Evolutionary conservation across 192 early-diverging fungal species (phyloP), one percentile per base, ranked within the genome.

Genomic region (Podila verticillata): DNA sequence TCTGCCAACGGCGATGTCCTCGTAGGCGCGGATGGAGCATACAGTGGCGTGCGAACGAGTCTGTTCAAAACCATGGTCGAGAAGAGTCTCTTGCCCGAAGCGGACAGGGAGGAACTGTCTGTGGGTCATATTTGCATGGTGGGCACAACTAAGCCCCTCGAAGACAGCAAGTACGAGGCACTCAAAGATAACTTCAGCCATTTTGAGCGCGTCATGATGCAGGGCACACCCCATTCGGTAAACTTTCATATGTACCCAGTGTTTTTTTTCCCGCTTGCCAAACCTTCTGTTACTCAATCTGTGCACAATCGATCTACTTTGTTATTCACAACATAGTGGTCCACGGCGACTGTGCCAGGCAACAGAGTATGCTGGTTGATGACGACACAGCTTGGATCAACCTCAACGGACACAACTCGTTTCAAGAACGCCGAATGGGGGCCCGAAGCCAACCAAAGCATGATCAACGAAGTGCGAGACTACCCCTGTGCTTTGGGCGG

Each of bases 1-100:
- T 51, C 35, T 26, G 61, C 48, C 35, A 30, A 24, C 34, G 70
- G 70, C 15, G 70, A 72, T 34, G 57, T 72, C 24, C 49, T 72
- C 12, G 47, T 72, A 30, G 70, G 70, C 24, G 70, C 70, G 12
- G 70, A 72, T 63, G 70, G 70, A 12, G 70, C 60, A 13, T 64
- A 62, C 48, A 64, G 61, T 28, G 31, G 24, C 26, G 61, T 72
- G 4, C 70, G 70, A 5, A 59, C 65, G 29, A 60, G 30, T 19
- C 30, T 60, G 30, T 60, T 31, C 30, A 28, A 60, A 29, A 10
- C 5, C 26, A 26, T 60, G 58, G 58, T 29, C 6, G 30, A 28
- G 5, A 60, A 30, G 22, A 29, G 30, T 60, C 30, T 26, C 4
- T 60, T 60, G 30, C 58, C 58, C 30, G 58, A 28, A 24, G 22